phyloP scores from a whole-genome alignment of 345 rosid genomes.

The Sisymbrium irio region DNA sequence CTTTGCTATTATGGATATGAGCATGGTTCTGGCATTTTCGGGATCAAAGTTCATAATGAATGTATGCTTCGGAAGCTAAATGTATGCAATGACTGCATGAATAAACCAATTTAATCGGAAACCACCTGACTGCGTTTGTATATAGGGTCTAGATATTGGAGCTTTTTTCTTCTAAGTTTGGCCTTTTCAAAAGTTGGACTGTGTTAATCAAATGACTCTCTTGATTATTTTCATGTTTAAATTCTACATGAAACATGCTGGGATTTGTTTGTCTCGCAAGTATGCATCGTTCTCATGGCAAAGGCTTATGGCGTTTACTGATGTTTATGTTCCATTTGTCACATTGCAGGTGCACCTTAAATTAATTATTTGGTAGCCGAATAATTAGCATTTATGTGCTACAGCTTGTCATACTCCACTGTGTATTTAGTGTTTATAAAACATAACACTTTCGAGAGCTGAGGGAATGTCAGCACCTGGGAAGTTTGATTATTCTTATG shows the following conservation, averaged over 20 bases:
- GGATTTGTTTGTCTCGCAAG: conserved; percentile 20
- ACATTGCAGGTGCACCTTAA: conserved; percentile 50
- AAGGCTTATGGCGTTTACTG: conserved; percentile 1
- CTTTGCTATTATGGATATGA: conserved; percentile 14
- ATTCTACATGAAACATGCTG: conserved; percentile 1
- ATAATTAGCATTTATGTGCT: conserved; percentile 46
- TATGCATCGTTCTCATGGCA: background rate
- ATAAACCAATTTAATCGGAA: conserved; percentile 5
- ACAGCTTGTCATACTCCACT: conserved; percentile 59
- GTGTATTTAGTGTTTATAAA: conserved; percentile 41
- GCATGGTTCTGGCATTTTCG: conserved; percentile 19
- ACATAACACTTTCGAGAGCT: conserved; percentile 42
- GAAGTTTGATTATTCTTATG: conserved; percentile 77
- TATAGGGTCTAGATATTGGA: background rate
- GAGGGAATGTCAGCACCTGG: conserved; percentile 78
- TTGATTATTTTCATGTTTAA: background rate
- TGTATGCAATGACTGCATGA: conserved; percentile 16
- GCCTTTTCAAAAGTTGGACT: conserved; percentile 11
- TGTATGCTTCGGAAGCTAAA: conserved; percentile 9
- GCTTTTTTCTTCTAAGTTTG: background rate
- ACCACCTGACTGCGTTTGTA: conserved; percentile 4
- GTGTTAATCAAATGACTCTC: background rate
- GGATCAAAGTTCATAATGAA: background rate
- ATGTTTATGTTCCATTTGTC: background rate
- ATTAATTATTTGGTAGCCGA: conserved; percentile 25